These are phyloP conservation scores for Flaveria bidentis DNA, from an alignment of 129 eudicot species.

Conservation along the genomic window DNA sequence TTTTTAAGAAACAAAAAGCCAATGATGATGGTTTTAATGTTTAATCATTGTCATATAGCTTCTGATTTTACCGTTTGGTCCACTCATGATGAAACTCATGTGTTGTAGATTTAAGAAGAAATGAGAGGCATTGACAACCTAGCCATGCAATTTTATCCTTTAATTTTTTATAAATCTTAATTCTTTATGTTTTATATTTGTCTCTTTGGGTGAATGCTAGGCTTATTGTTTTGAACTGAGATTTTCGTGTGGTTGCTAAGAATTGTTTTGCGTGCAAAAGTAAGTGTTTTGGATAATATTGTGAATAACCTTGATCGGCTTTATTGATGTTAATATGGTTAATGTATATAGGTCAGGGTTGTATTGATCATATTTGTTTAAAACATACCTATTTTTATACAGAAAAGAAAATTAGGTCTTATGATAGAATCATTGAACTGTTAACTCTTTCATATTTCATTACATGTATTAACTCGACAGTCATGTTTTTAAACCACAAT, in stretches of 20 bases:
- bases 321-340: slow-evolving; percentile 44
- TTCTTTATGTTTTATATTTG: background rate
- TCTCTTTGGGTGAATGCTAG: background rate
- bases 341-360: background rate
- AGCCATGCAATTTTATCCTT: slow-evolving; percentile 89
- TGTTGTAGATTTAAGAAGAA: slow-evolving; percentile 88
- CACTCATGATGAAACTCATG: background rate
- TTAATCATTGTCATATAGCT: background rate
- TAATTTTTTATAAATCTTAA: background rate
- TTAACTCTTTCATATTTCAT: no score
- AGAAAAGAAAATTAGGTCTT: background rate
- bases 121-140: slow-evolving; percentile 72
- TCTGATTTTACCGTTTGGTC: background rate
- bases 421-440: no score
- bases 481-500: background rate
- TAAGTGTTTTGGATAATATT: slow-evolving; percentile 80
- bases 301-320: slow-evolving; percentile 69
- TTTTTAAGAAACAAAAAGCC: background rate
- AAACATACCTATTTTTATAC: background rate
- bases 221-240: background rate
- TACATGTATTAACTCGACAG: no score
- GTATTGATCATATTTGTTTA: slow-evolving; percentile 10
- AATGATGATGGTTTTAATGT: slow-evolving; percentile 8
- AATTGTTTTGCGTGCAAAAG: slow-evolving; percentile 62
- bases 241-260: slow-evolving; percentile 52